These are phyloP conservation scores for Ilyonectria robusta DNA, from an alignment of 2,329 filamentous ascomycete species.

Conservation along the genomic window DNA sequence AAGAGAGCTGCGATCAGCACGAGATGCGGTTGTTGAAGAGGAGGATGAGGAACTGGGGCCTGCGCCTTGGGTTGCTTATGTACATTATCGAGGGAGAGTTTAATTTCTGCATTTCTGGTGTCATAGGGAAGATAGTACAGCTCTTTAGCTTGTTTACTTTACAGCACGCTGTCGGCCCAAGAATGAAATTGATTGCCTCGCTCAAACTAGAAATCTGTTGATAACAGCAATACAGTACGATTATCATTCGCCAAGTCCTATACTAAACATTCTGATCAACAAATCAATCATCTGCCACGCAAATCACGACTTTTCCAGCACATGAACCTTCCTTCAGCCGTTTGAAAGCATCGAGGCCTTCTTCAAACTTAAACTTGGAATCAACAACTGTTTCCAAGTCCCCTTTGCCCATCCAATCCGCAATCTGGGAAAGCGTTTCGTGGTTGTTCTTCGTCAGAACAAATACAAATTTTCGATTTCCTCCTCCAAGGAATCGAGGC, in stretches of 20 bases:
- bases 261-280: no score
- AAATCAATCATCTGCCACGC: slow-evolving; percentile 22
- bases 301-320: slow-evolving; percentile 71
- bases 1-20: not conserved
- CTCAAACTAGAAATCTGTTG: no score
- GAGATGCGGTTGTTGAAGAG: not conserved
- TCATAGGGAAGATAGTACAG: no score
- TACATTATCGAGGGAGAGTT: not conserved
- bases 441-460: slow-evolving; percentile 57
- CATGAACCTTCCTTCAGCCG: slow-evolving; percentile 70
- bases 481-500: slow-evolving; percentile 56
- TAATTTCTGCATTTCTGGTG: not conserved
- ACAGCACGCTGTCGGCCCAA: no score
- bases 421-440: slow-evolving; percentile 66
- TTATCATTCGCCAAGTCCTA: no score
- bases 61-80: not conserved
- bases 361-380: slow-evolving; percentile 67
- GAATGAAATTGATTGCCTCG: no score
- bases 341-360: slow-evolving; percentile 69
- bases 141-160: no score
- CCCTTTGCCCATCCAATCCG: slow-evolving; percentile 68
- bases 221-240: no score
- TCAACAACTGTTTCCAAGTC: slow-evolving; percentile 71
- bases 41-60: not conserved
- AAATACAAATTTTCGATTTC: slow-evolving; percentile 58